Conservation (phyloP, 1,139 yeast species). For the Taphrina betulina region DNA sequence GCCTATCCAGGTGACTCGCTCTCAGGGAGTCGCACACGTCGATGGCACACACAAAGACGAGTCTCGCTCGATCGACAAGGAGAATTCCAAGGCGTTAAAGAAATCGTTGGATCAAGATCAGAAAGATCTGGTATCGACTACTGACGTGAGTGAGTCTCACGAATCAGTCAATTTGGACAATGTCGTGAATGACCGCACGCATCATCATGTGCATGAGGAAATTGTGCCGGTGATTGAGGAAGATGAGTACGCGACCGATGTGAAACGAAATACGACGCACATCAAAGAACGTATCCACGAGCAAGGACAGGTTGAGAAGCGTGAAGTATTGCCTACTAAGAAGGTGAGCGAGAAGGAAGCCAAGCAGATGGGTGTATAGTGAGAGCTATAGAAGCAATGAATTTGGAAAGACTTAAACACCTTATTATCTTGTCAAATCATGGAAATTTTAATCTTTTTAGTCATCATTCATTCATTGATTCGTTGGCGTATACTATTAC, state of each 20-base stretch:
- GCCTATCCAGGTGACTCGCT: background rate
- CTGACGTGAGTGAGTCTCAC: background rate
- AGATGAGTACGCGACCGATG: constrained; percentile 9
- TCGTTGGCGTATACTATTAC: too few species aligned
- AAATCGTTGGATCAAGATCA: background rate
- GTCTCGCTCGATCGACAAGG: constrained; percentile 10
- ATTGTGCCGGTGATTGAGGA: constrained; percentile 11
- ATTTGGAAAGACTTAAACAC: too few species aligned
- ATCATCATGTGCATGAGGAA: constrained; percentile 11
- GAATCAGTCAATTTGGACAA: constrained; percentile 6
- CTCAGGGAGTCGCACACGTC: background rate
- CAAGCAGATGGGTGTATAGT: too few species aligned
- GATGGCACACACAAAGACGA: background rate
- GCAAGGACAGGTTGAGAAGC: constrained; percentile 5
- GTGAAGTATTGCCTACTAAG: constrained; percentile 11
- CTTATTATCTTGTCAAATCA: too few species aligned
- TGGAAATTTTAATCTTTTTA: too few species aligned
- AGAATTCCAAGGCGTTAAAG: background rate
- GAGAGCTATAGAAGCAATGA: too few species aligned
- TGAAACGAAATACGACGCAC: background rate
- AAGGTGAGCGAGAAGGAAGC: background rate
- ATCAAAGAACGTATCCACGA: constrained; percentile 1
- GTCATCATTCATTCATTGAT: too few species aligned
- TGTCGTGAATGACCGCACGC: constrained; percentile 1
- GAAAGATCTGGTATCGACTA: background rate